phyloP scores from a whole-genome alignment of 2,329 filamentous ascomycete genomes.

The Truncatella angustata region DNA sequence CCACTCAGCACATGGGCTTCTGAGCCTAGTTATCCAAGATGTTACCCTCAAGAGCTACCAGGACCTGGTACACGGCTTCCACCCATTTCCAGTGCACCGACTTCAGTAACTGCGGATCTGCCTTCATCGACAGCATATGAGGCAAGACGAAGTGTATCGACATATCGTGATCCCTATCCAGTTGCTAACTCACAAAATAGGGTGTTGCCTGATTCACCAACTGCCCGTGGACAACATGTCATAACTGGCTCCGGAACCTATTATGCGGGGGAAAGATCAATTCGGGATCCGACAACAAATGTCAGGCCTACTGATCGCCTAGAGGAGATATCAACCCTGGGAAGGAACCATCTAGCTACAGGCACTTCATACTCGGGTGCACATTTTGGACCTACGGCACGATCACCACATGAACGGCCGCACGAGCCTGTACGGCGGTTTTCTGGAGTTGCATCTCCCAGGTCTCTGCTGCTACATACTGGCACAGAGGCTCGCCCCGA shows the following conservation, averaged over 20 bases:
- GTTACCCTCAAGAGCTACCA: conserved; percentile 9
- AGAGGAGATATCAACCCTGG: too few species aligned
- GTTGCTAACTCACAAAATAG: neutral
- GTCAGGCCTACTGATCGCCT: too few species aligned
- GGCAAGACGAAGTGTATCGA: neutral
- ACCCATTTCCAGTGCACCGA: conserved; percentile 6
- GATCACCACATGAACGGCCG: conserved; percentile 13
- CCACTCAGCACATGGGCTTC: conserved; percentile 10
- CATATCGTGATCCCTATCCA: neutral
- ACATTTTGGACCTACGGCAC: conserved; percentile 15
- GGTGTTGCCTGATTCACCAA: conserved; percentile 14
- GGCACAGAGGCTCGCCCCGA: conserved; percentile 16
- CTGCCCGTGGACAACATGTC: neutral
- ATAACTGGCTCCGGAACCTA: neutral
- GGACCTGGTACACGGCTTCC: conserved; percentile 5
- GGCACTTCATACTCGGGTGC: conserved; percentile 18
- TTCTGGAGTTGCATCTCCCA: conserved; percentile 13
- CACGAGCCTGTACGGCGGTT: conserved; percentile 14
- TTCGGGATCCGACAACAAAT: neutral
- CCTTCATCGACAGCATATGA: neutral
- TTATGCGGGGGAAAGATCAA: neutral
- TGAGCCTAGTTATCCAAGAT: conserved; percentile 6
- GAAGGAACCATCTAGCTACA: too few species aligned
- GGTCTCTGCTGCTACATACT: conserved; percentile 16
- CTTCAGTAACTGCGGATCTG: neutral